A percentile compares a stretch with the other conserved stretches of the same genome.
These are phyloP conservation scores for Verticillium nonalfalfae DNA, from an alignment of 2,329 filamentous ascomycete genomes.

Conservation along the genomic window DNA sequence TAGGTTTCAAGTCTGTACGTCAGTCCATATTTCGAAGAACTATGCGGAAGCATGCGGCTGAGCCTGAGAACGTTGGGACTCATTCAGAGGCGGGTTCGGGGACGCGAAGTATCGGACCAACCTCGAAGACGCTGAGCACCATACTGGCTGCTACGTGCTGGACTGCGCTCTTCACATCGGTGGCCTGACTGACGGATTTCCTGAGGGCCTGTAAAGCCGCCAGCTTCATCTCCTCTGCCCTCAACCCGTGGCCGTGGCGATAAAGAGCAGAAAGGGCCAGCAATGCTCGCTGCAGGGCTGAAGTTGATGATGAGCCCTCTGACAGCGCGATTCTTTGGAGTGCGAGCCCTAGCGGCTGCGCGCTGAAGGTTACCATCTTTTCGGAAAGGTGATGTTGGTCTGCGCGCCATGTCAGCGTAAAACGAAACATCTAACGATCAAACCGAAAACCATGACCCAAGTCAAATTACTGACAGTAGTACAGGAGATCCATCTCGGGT, in stretches of 20 bases:
- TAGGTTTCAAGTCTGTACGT: not conserved
- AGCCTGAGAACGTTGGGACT: too few relatives aligned
- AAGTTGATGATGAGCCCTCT: slow-evolving; percentile 10
- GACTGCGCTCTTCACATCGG: slow-evolving; percentile 11
- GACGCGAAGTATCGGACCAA: slow-evolving; percentile 3
- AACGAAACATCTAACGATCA: not conserved
- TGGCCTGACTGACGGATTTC: slow-evolving; percentile 12
- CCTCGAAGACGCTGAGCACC: slow-evolving; percentile 21
- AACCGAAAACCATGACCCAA: not conserved
- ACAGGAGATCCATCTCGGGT: slow-evolving; percentile 2
- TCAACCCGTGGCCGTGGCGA: slow-evolving; percentile 13
- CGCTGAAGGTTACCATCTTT: slow-evolving; percentile 4
- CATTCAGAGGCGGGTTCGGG: too few relatives aligned
- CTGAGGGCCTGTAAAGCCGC: slow-evolving; percentile 14
- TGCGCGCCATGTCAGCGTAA: not conserved
- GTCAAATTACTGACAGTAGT: slow-evolving; percentile 5
- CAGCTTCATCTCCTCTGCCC: slow-evolving; percentile 18
- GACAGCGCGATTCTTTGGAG: slow-evolving; percentile 17
- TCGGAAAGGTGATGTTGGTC: slow-evolving; percentile 1
- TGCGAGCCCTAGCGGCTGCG: slow-evolving; percentile 12
- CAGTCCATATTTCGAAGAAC: too few relatives aligned
- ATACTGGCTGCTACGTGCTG: slow-evolving; percentile 22
- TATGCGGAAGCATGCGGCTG: too few relatives aligned
- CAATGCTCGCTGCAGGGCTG: slow-evolving; percentile 15
- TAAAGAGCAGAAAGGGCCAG: slow-evolving; percentile 18